Percentiles rank a stretch among this genome's conserved stretches.
Conservation (phyloP, 1,284 basidiomycete genomes). For the Irpex rosettiformis region DNA sequence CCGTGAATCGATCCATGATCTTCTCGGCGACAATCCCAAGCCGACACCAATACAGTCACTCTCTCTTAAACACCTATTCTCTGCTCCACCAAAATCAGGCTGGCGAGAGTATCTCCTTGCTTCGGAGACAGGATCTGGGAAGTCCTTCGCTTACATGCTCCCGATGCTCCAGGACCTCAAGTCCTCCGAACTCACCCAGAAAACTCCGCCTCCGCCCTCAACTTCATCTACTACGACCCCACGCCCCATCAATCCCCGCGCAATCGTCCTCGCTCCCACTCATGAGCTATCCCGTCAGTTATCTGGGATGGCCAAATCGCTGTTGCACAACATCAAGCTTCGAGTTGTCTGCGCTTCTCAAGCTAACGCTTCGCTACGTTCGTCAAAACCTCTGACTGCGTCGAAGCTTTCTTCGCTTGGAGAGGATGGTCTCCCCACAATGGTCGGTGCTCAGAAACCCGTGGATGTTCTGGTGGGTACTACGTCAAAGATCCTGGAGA, state of each 20-base stretch:
- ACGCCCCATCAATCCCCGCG: conserved; percentile 59
- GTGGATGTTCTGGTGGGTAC: conserved; percentile 80
- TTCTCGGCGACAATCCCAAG: conserved; percentile 48
- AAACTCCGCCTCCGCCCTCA: conserved; percentile 2
- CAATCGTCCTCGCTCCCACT: conserved; percentile 79
- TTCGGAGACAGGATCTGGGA: conserved; percentile 87
- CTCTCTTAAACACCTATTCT: conserved; percentile 58
- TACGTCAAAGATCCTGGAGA: conserved; percentile 71
- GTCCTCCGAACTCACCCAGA: conserved; percentile 38
- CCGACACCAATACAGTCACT: conserved; percentile 79
- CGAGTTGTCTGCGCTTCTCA: conserved; percentile 69
- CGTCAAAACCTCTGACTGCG: conserved; percentile 50
- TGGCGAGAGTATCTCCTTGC: conserved; percentile 70
- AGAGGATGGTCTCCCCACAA: conserved; percentile 25
- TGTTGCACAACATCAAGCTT: conserved; percentile 74
- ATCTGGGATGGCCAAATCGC: conserved; percentile 65
- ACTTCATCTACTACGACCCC: background rate
- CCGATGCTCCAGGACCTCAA: conserved; percentile 81
- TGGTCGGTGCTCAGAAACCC: conserved; percentile 26
- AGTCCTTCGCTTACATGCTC: conserved; percentile 86
- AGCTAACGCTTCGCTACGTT: conserved; percentile 42
- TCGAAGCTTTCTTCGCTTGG: conserved; percentile 26
- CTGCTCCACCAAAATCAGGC: conserved; percentile 18
- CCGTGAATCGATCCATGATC: conserved; percentile 47
- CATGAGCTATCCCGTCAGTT: conserved; percentile 85